These are phyloP conservation scores for Sclerotinia borealis DNA, from an alignment of 2,329 filamentous ascomycete genomes.

Conservation along the genomic window DNA sequence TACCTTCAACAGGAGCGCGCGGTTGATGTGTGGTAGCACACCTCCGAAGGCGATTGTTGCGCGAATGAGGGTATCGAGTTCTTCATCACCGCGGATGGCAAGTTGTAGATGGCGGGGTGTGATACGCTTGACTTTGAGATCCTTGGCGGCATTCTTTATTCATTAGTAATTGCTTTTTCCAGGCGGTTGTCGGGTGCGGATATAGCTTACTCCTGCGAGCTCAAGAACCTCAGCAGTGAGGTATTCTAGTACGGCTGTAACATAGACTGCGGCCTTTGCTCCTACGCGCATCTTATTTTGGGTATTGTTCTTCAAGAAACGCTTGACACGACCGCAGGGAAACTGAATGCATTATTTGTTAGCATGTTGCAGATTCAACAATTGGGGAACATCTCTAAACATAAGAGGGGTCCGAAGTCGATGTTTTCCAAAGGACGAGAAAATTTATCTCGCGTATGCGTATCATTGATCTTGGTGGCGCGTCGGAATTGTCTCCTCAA, in stretches of 20 bases:
- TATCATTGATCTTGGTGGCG: slow-evolving; percentile 22
- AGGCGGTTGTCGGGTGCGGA: slow-evolving; percentile 2
- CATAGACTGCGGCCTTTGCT: slow-evolving; percentile 96
- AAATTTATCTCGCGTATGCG: slow-evolving; percentile 8
- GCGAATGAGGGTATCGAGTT: slow-evolving; percentile 93
- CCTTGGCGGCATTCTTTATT: slow-evolving; percentile 84
- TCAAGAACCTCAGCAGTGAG: slow-evolving; percentile 97
- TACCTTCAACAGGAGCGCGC: slow-evolving; percentile 88
- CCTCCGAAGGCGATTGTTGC: slow-evolving; percentile 98
- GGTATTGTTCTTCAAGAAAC: slow-evolving; percentile 98
- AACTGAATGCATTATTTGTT: slow-evolving; percentile 56
- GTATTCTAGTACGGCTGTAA: slow-evolving; percentile 97
- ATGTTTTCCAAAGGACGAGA: not conserved
- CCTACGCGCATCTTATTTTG: slow-evolving; percentile 99
- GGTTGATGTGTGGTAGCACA: slow-evolving; percentile 98
- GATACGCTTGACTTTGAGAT: slow-evolving; percentile 99
- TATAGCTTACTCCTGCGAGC: slow-evolving; percentile 71
- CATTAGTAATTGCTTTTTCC: slow-evolving; percentile 15
- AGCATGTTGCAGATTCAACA: slow-evolving; percentile 21
- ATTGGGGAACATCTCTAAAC: not conserved
- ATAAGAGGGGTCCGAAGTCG: not conserved
- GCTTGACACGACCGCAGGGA: slow-evolving; percentile 98
- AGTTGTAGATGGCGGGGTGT: slow-evolving; percentile 96
- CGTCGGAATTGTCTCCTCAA: slow-evolving; percentile 16
- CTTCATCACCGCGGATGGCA: slow-evolving; percentile 96